Percentiles rank a stretch among this genome's conserved stretches.
phyloP scores from a whole-genome alignment of 345 rosid species.

The Excoecaria cochinchinensis region DNA sequence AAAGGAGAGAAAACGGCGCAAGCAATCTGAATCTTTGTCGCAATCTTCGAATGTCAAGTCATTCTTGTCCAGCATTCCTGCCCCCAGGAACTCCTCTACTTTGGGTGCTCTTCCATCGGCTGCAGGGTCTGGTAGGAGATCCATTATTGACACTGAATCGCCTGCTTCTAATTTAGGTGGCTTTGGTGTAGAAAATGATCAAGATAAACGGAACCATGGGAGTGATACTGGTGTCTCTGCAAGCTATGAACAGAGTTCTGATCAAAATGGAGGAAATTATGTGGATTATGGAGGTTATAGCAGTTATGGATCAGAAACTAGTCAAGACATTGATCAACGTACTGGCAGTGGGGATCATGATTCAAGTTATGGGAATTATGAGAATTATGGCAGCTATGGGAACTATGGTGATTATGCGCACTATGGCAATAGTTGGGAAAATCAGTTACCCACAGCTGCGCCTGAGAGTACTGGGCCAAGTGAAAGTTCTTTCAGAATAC shows the following conservation, averaged over 20 bases:
- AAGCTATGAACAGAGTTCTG: slow-evolving; percentile 3
- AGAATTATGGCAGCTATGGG: slow-evolving; percentile 38
- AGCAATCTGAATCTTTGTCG: slow-evolving; percentile 27
- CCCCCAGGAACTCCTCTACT: slow-evolving; percentile 61
- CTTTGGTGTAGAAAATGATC: slow-evolving; percentile 20
- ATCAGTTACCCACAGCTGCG: slow-evolving; percentile 27
- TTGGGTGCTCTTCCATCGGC: slow-evolving; percentile 57
- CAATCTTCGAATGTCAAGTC: slow-evolving; percentile 55
- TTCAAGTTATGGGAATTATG: slow-evolving; percentile 14
- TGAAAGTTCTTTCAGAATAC: slow-evolving; percentile 39
- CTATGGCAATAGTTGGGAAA: slow-evolving; percentile 39
- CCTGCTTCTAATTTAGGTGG: slow-evolving; percentile 23
- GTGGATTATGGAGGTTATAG: slow-evolving; percentile 8
- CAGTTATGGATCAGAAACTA: slow-evolving; percentile 16
- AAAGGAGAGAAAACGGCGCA: slow-evolving; percentile 39
- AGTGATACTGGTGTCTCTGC: not conserved
- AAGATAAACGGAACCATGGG: slow-evolving; percentile 12
- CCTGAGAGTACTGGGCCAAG: slow-evolving; percentile 30
- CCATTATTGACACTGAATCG: slow-evolving; percentile 50
- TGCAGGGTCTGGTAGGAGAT: slow-evolving; percentile 63
- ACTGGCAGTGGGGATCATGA: not conserved
- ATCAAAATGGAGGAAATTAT: slow-evolving; percentile 10
- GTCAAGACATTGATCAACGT: slow-evolving; percentile 7
- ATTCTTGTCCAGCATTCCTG: slow-evolving; percentile 75
- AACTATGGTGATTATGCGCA: slow-evolving; percentile 25